Evolutionary conservation across 2,329 filamentous ascomycete genomes (phyloP).

Genomic region (Rhytidhysteron rufulum): DNA sequence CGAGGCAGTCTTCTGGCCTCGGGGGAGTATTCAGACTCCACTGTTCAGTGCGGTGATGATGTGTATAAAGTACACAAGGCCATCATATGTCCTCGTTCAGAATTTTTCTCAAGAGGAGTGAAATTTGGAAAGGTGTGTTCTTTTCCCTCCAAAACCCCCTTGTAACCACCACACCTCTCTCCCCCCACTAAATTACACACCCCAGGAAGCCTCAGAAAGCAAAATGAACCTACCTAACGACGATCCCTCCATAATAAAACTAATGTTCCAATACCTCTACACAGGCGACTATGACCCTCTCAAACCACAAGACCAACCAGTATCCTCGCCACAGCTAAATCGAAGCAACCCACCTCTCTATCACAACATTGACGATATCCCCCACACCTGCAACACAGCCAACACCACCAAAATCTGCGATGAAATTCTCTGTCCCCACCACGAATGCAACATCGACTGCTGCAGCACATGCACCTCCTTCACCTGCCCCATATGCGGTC

Average conservation of each 20-base stretch:
- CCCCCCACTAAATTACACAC: background rate
- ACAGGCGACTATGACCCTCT: background rate
- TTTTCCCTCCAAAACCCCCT: too few species aligned
- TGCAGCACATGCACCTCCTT: background rate
- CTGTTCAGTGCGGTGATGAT: slow-evolving; percentile 1
- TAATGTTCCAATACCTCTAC: slow-evolving; percentile 4
- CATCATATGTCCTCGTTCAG: slow-evolving; percentile 2
- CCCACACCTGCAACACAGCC: too few species aligned
- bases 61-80: slow-evolving; percentile 3
- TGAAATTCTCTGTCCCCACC: too few species aligned
- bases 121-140: slow-evolving; percentile 2
- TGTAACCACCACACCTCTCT: background rate
- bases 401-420: too few species aligned
- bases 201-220: background rate
- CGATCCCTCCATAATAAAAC: background rate
- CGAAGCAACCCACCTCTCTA: background rate
- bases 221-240: background rate
- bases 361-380: background rate
- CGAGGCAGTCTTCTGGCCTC: background rate
- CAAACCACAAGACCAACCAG: too few species aligned
- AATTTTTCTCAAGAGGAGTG: slow-evolving; percentile 1
- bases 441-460: too few species aligned
- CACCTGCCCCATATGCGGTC: background rate
- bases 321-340: background rate
- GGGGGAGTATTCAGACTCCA: slow-evolving; percentile 4